Base-by-base conservation (phyloP, 2,329 filamentous ascomycete genomes). In the Curvularia eragrostidis region DNA sequence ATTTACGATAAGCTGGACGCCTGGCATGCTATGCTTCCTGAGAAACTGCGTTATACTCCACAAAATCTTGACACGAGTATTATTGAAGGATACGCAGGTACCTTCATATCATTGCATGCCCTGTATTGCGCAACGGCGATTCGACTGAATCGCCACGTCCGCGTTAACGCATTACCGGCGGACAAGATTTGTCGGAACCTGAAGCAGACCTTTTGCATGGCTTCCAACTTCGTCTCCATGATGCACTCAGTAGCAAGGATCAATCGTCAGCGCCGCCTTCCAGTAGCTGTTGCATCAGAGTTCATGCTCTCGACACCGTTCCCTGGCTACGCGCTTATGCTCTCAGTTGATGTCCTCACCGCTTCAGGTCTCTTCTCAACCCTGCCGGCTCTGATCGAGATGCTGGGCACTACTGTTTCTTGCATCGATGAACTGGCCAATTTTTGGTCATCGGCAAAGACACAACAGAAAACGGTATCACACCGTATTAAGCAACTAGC, bases 311-410 rank as follows among this genome's bases (percentile, higher is more conserved):
- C 85, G 0, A 73, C 70, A 30, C 87, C 88, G 0, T 87, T 88
- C 60, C 79, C 86, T 18, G 85, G 85, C n/a, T 85, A 85, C 62
- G 83, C 84, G 5, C 82, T 89, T 23, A 78, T 87, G 32, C 83
- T 87, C 47, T 88, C 89, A 0, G 80, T 89, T 32, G 89, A 92
- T 64, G 84, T 90, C 1, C 79, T 91, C 54, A 85, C 85, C 12
- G 84, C 88, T 0, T 85, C 83, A 5, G 86, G 88, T 1, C 68
- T 64, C 9, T 58, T 68, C 9, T 48, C 66, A 3, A 64, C 64
- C 0, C 72, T 88, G 6, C 75, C 80, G 0, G 79, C 82, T 12
- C 71, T 90, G 10, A 80, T 89, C 36, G 80, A 84, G 9, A 80
- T 82, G 10, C 81, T 90, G 48, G 66, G 78, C 18, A 80, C 82